These are phyloP conservation scores for Rhizophagus sp. DNA, from an alignment of 192 early-diverging fungal genomes.

Conservation along the genomic window DNA sequence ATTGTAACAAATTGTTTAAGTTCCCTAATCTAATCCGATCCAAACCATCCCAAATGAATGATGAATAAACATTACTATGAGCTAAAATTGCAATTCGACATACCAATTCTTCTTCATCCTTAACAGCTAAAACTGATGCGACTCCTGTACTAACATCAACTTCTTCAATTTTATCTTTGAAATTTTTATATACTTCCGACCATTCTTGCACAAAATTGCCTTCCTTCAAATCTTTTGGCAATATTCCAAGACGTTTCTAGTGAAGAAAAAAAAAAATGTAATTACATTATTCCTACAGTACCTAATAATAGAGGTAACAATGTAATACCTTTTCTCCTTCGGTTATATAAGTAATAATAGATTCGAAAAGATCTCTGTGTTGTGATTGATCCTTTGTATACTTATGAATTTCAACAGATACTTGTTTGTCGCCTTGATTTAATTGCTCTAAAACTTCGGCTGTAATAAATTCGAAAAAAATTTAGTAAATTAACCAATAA, in stretches of 20 bases:
- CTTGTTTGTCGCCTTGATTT: conserved; percentile 53
- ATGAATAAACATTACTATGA: neutral
- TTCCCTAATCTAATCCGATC: neutral
- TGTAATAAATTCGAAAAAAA: conserved; percentile 21
- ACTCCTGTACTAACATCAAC: conserved; percentile 75
- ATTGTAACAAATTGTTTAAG: too few relatives aligned
- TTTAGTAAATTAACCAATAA: neutral
- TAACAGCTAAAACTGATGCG: conserved; percentile 73
- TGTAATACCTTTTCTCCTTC: conserved; percentile 37
- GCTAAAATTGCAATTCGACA: neutral
- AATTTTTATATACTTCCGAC: conserved; percentile 59
- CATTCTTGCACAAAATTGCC: conserved; percentile 85
- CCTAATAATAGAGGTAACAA: neutral
- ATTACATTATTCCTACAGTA: neutral
- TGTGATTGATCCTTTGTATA: conserved; percentile 75
- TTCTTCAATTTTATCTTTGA: conserved; percentile 55
- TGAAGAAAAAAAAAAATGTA: conserved; percentile 5
- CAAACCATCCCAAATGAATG: neutral
- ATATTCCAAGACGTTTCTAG: conserved; percentile 70
- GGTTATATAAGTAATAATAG: conserved; percentile 54
- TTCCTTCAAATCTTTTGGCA: conserved; percentile 72
- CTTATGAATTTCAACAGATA: conserved; percentile 76
- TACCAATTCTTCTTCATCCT: conserved; percentile 91
- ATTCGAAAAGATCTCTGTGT: conserved; percentile 66
- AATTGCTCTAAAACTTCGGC: conserved; percentile 66